Evolutionary conservation across 352 stramenopile species (phyloP).

Genomic region (Pythium oligandrum): DNA sequence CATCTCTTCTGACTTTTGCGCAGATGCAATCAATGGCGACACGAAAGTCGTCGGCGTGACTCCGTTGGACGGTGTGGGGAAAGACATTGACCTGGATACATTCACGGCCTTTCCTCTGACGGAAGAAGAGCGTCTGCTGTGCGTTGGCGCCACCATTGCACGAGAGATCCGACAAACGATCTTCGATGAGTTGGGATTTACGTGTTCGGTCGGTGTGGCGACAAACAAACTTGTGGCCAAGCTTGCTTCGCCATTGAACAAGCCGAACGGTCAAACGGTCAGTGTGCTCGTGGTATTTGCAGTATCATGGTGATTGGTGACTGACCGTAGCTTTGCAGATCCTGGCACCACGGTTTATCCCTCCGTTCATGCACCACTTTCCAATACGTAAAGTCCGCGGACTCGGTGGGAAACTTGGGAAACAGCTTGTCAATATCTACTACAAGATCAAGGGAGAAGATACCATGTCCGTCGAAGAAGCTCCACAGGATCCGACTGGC

Average conservation of each 20-base stretch:
- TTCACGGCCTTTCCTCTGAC: slow-evolving; percentile 52
- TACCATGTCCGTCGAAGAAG: slow-evolving; percentile 11
- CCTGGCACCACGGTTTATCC: slow-evolving; percentile 57
- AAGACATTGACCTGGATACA: slow-evolving; percentile 20
- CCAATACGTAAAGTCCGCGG: slow-evolving; percentile 70
- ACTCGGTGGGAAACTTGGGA: slow-evolving; percentile 71
- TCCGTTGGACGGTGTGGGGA: slow-evolving; percentile 24
- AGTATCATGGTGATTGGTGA: not conserved
- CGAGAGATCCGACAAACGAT: slow-evolving; percentile 67
- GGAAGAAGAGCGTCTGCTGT: slow-evolving; percentile 57
- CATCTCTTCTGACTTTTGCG: slow-evolving; percentile 60
- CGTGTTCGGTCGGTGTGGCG: slow-evolving; percentile 74
- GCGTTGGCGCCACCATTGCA: slow-evolving; percentile 56
- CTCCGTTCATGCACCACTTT: slow-evolving; percentile 59
- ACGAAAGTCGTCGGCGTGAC: slow-evolving; percentile 73
- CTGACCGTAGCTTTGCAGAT: slow-evolving; percentile 20
- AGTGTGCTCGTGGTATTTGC: not conserved
- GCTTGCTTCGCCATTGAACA: slow-evolving; percentile 74
- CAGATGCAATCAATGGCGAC: slow-evolving; percentile 42
- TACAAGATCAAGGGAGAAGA: slow-evolving; percentile 30
- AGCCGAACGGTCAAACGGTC: slow-evolving; percentile 73
- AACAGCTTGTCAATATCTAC: slow-evolving; percentile 61
- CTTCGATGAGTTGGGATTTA: slow-evolving; percentile 63
- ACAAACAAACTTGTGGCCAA: slow-evolving; percentile 80
- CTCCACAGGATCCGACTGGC: not conserved